Base-by-base conservation (phyloP, 768 basidiomycete species). In the Dictyophora rubrovolvata region DNA sequence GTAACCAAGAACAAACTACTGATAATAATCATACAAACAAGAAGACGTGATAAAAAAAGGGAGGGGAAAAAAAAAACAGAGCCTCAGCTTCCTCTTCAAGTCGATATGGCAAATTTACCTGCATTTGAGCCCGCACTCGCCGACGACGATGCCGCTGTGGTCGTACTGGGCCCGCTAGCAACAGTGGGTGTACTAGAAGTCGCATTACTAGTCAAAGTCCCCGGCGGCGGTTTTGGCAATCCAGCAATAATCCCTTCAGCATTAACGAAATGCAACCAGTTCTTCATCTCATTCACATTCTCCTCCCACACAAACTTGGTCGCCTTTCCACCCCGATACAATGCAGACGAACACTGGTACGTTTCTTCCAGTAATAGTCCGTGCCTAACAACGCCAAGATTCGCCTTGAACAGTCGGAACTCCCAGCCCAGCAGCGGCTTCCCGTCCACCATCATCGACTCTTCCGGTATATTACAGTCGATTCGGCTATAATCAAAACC, bases 201-300 rank as follows among this genome's bases (percentile, higher is more conserved):
- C n/a, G 42, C n/a, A 42, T 42, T 42, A 4, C 28, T 7, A 28
- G 28, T 28, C 28, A 28, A 28, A 28, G 42, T 42, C 10, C 42
- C 42, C 42, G 42, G 42, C 10, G 42, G 42, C 42, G 42, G 42
- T 42, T 42, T 42, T 42, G 42, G 42, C 42, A 42, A 42, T 12
- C n/a, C 42, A 12, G 42, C 42, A n/a, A 42, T 42, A 42, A 42
- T 42, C 2, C 14, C 11, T 12, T 89, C 86, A 59, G 89, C 83
- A 61, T 83, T 86, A 65, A 90, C 83, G 64, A 89, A 91, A 71
- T 90, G 87, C 14, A 90, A 86, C 87, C 88, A 89, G 35, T 77
- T 80, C 66, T 86, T 85, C 61, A 90, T 68, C 49, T 87, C 82
- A 64, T 83, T 81, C 47, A 75, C 69, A 23, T 80, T 81, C 50